Evolutionary conservation across 495 filamentous ascomycete species (phyloP), one percentile per base, ranked within the genome.

Genomic region (Sporormia fimetaria): DNA sequence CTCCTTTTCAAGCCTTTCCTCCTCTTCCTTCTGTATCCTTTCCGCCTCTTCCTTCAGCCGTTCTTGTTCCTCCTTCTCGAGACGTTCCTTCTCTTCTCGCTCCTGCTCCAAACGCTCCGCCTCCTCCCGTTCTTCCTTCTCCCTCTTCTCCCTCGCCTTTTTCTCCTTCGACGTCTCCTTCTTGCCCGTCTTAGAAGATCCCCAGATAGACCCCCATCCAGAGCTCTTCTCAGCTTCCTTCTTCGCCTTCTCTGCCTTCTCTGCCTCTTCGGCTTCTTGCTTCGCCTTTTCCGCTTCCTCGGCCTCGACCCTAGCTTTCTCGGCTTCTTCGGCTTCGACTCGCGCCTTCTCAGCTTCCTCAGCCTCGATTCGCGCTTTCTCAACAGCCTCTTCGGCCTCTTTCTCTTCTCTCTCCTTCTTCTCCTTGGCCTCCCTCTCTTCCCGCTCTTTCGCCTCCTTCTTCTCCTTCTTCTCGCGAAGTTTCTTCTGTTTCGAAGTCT

Each of bases 341-440:
- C 32, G 10, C 14, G 40, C 11, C 17, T 38, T 16, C 18, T 44
- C 47, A 9, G 39, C 27, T 15, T 14, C 14, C 7, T 4, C 37
- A 3, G 21, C 18, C 18, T 54, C 44, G 6, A 24, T 25, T 5
- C 16, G 25, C 11, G 38, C 32, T 11, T 32, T 28, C 14, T 25
- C 42, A 21, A 59, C 45, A 56, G 53, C 47, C 46, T 63, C 56
- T 22, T 42, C 49, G 22, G 39, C 39, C 28, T 47, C 44, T 8
- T 42, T 39, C 37, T 34, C 35, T 47, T 47, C 43, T 18, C 10
- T 11, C 28, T 42, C 17, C n/a, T 47, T 27, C 1, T 20, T 18
- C 22, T 47, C 35, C 23, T 47, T 26, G 3, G 32, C 34, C 20
- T 45, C 42, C 28, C 30, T 33, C 37, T 40, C 44, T 4, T 33